These are phyloP conservation scores for Desmodesmus armatus DNA, from an alignment of 139 green algal genomes.

Conservation along the genomic window DNA sequence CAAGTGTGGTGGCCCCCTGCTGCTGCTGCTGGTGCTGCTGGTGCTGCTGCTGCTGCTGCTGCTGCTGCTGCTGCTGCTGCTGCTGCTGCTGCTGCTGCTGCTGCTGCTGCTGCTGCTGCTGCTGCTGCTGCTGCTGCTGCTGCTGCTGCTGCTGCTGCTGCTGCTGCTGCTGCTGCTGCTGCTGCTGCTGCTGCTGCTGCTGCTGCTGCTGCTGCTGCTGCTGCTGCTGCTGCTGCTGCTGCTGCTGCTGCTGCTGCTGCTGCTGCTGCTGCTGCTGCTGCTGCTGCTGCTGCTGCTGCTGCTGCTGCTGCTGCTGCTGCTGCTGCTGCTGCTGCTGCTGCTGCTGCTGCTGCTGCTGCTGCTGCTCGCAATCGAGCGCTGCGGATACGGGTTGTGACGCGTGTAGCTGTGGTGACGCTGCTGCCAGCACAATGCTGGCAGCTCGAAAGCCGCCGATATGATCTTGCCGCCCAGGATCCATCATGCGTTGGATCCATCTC, in stretches of 20 bases:
- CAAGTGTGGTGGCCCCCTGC: background rate
- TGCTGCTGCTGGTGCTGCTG: background rate
- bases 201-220: background rate
- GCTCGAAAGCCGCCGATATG: too few relatives aligned
- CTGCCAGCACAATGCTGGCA: too few relatives aligned
- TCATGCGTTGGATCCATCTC: too few relatives aligned
- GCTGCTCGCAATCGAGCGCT: too few relatives aligned
- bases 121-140: background rate
- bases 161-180: background rate
- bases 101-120: background rate
- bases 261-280: background rate
- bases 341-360: background rate
- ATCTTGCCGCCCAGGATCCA: too few relatives aligned
- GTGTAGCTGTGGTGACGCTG: too few relatives aligned
- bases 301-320: background rate
- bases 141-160: background rate
- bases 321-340: background rate
- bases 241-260: conserved; percentile 4
- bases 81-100: background rate
- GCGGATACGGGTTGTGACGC: too few relatives aligned
- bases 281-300: background rate
- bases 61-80: background rate
- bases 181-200: background rate
- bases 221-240: too few relatives aligned
- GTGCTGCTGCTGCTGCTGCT: background rate